These are phyloP conservation scores for Penicillium decumbens DNA, from an alignment of 2,329 filamentous ascomycete species.

Conservation along the genomic window DNA sequence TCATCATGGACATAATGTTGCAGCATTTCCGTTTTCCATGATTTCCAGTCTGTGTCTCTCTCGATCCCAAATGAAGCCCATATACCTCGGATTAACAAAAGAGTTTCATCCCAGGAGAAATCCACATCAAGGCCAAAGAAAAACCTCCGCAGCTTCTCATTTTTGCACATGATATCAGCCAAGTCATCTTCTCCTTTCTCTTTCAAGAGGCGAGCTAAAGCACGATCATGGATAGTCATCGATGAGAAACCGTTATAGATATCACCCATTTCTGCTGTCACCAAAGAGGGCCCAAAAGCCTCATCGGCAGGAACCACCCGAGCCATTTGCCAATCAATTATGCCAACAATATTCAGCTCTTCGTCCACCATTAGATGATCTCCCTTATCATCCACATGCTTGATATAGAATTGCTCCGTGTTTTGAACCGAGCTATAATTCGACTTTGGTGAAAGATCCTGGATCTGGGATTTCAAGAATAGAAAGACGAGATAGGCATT, in stretches of 20 bases:
- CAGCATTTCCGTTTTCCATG: slow-evolving; percentile 9
- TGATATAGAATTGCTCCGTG: slow-evolving; percentile 10
- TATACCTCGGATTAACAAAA: slow-evolving; percentile 4
- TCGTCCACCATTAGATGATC: slow-evolving; percentile 11
- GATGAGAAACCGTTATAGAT: slow-evolving; percentile 8
- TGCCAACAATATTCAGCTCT: slow-evolving; percentile 39
- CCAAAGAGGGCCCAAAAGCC: slow-evolving; percentile 12
- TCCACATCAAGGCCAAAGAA: slow-evolving; percentile 13
- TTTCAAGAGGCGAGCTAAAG: slow-evolving; percentile 11
- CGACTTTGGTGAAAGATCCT: background rate
- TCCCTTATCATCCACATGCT: slow-evolving; percentile 11
- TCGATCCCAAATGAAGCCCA: slow-evolving; percentile 10
- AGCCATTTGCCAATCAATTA: slow-evolving; percentile 46
- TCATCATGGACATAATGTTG: background rate
- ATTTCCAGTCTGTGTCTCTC: slow-evolving; percentile 6
- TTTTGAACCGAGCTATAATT: background rate
- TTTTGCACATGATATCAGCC: slow-evolving; percentile 7
- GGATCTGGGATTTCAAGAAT: slow-evolving; percentile 8
- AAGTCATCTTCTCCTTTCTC: slow-evolving; percentile 5
- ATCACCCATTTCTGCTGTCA: slow-evolving; percentile 10
- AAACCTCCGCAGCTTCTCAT: slow-evolving; percentile 12
- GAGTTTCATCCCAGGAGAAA: slow-evolving; percentile 9
- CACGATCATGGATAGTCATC: slow-evolving; percentile 7
- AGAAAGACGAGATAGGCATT: slow-evolving; percentile 8
- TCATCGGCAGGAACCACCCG: slow-evolving; percentile 9